Percentiles rank a stretch among this genome's conserved stretches.
phyloP scores from a whole-genome alignment of 2,329 filamentous ascomycete genomes.

The Neospermospora avenae region DNA sequence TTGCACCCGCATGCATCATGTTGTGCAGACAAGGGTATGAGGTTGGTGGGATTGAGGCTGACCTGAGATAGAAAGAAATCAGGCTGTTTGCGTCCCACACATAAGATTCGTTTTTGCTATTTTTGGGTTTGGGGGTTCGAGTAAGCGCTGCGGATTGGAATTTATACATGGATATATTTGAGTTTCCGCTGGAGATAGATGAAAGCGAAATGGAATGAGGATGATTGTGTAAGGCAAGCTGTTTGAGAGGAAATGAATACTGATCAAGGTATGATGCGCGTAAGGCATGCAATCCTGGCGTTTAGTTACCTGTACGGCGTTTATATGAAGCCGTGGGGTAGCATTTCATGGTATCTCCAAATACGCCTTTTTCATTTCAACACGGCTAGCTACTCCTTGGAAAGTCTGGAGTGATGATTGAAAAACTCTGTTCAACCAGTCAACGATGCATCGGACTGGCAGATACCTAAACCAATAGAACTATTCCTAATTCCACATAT shows the following conservation, averaged over 20 bases:
- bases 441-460: background rate
- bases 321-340: background rate
- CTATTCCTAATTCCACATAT: background rate
- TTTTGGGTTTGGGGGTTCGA: background rate
- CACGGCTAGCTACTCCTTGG: background rate
- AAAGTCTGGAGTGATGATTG: background rate
- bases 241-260: background rate
- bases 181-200: background rate
- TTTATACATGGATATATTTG: background rate
- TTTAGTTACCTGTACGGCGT: constrained; percentile 1
- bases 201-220: background rate
- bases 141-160: background rate
- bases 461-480: background rate
- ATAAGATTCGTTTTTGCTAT: background rate
- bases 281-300: background rate
- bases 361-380: background rate
- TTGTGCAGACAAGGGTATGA: background rate
- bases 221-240: background rate
- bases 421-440: background rate
- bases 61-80: background rate
- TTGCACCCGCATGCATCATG: background rate
- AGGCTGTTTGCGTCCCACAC: background rate
- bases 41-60: constrained; percentile 4
- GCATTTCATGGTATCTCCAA: background rate
- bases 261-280: background rate